Evolutionary conservation across 2,329 filamentous ascomycete genomes (phyloP), one percentile per base, ranked within the genome.

Genomic region (Phaeophleospora eucalypticola): DNA sequence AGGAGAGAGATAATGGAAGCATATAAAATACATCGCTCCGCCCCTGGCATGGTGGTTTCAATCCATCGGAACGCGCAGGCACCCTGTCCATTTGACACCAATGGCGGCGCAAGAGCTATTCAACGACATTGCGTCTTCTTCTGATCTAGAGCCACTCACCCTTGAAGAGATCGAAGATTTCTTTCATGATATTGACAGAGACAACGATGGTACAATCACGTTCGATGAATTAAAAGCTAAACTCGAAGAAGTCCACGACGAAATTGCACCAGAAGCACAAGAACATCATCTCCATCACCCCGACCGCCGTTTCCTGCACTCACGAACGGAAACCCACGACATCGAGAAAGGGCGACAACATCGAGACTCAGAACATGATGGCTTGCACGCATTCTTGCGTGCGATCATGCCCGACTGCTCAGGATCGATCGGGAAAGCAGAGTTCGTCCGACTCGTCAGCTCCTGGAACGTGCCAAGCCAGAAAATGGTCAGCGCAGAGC

Each of bases 401-500:
- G 68, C 64, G 38, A 66, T 80, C 45, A 74, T 80, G 56, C 58
- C 58, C 2, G 48, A 49, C 18, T 58, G 54, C 42, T 70, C 69
- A 2, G 68, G 68, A 0, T 65, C 62, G 12, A 75, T 81, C 14
- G 67, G 72, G 1, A 66, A 70, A 16, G 65, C 66, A 3, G 71
- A 75, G 4, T 80, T 81, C 53, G 66, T 67, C 1, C 59, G 81
- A 9, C 78, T 79, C 14, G 81, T 73, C 54, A 81, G 79, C 17
- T 83, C 78, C 50, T 80, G 78, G 32, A 76, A 74, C 4, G 82
- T 80, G 51, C 80, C 77, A 2, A 74, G 68, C 63, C 71, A 74
- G 48, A 75, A 75, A 77, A 81, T 84, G 45, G 72, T 74, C 32
- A 71, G 71, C 52, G 70, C 72, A 44, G 69, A 73, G 24, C 69